Conservation (phyloP, 192 early-diverging fungal genomes). For the Umbelopsis sp. region DNA sequence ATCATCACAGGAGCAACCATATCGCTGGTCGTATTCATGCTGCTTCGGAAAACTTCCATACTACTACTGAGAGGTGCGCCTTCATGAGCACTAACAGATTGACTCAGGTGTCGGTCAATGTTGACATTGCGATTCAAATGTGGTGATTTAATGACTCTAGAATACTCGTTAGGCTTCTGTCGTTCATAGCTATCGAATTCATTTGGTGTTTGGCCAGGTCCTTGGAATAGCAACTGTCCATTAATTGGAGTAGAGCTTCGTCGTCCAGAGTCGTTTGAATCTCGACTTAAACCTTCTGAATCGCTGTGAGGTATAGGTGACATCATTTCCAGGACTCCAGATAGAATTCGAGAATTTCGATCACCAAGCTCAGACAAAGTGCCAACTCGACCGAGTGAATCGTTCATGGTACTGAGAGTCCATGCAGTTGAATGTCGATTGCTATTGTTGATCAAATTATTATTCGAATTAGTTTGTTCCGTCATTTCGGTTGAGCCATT, state of each 20-base stretch:
- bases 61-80: slow-evolving; percentile 22
- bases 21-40: slow-evolving; percentile 27
- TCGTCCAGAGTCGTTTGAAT: slow-evolving; percentile 19
- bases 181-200: slow-evolving; percentile 20
- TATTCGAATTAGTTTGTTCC: background rate
- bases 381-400: background rate
- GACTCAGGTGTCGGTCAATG: background rate
- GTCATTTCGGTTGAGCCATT: background rate
- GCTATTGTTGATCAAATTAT: background rate
- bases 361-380: slow-evolving; percentile 27
- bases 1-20: slow-evolving; percentile 10
- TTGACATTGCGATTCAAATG: slow-evolving; percentile 4
- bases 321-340: slow-evolving; percentile 28
- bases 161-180: slow-evolving; percentile 42
- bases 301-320: background rate
- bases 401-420: slow-evolving; percentile 2
- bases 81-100: background rate
- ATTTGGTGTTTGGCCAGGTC: slow-evolving; percentile 33
- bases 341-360: slow-evolving; percentile 15
- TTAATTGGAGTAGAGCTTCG: background rate
- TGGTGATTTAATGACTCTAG: background rate
- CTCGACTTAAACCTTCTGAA: slow-evolving; percentile 8
- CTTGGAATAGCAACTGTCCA: background rate
- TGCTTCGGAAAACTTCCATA: slow-evolving; percentile 37
- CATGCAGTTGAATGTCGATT: background rate